These are phyloP conservation scores for Chlorella sp. DNA, from an alignment of 139 green algal species.

Conservation along the genomic window DNA sequence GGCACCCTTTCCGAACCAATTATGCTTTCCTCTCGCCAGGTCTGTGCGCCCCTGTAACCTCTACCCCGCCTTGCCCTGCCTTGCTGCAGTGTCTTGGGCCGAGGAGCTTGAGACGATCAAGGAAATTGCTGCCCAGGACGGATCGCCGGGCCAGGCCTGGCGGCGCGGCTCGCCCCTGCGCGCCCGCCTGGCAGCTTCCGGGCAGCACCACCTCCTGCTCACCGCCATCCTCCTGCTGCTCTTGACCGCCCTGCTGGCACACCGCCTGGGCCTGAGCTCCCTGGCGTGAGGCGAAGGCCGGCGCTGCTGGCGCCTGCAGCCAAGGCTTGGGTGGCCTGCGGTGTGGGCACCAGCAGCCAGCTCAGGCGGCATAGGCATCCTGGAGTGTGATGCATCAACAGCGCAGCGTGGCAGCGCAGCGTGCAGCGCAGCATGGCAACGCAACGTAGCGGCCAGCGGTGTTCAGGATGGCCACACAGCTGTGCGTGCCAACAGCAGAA, in stretches of 20 bases:
- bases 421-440: too few species aligned
- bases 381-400: too few species aligned
- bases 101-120: conserved; percentile 34
- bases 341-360: too few species aligned
- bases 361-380: too few species aligned
- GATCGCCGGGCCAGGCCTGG: background rate
- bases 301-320: background rate
- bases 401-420: too few species aligned
- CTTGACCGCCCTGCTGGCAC: conserved; percentile 1
- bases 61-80: background rate
- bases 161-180: background rate
- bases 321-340: too few species aligned
- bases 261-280: background rate
- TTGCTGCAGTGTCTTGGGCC: conserved; percentile 44
- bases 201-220: conserved; percentile 2
- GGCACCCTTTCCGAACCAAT: background rate
- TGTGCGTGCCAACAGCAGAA: too few species aligned
- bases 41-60: background rate
- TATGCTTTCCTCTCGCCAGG: background rate
- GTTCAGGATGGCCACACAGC: too few species aligned
- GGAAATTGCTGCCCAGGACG: conserved; percentile 20
- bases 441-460: too few species aligned
- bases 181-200: background rate
- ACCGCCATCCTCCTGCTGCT: background rate
- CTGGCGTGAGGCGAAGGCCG: background rate